These are phyloP conservation scores for Berkeleyomyces rouxiae DNA, from an alignment of 2,329 filamentous ascomycete genomes.

Conservation along the genomic window DNA sequence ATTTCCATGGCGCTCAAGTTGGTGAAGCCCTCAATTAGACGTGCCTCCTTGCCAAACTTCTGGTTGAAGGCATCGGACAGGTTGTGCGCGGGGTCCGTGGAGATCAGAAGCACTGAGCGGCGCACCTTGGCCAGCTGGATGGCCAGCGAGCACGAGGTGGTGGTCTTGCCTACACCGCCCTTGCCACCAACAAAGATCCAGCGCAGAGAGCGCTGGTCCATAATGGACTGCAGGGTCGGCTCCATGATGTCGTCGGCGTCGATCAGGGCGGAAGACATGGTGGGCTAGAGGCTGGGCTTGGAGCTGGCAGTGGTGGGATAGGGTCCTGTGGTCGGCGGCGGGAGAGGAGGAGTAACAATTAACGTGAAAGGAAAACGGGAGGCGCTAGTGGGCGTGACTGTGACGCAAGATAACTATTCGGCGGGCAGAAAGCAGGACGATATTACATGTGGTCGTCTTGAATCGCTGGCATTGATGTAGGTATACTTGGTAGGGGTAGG, in stretches of 20 bases:
- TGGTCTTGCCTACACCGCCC: slow-evolving; percentile 96
- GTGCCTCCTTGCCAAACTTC: slow-evolving; percentile 97
- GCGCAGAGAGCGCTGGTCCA: slow-evolving; percentile 86
- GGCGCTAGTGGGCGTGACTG: no score
- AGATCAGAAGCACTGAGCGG: slow-evolving; percentile 92
- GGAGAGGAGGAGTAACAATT: neutral
- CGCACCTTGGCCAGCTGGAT: slow-evolving; percentile 93
- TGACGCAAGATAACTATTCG: no score
- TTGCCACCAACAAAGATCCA: slow-evolving; percentile 99
- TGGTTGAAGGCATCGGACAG: slow-evolving; percentile 94
- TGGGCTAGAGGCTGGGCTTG: slow-evolving; percentile 6
- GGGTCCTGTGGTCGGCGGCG: neutral
- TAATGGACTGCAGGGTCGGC: slow-evolving; percentile 81
- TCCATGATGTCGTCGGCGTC: slow-evolving; percentile 58
- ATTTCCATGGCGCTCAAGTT: slow-evolving; percentile 99
- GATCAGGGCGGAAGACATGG: slow-evolving; percentile 27
- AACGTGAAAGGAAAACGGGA: neutral
- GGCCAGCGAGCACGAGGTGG: slow-evolving; percentile 94
- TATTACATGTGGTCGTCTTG: no score
- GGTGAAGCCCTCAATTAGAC: slow-evolving; percentile 76
- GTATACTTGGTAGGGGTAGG: neutral
- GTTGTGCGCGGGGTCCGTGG: slow-evolving; percentile 96
- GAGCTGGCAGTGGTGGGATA: neutral
- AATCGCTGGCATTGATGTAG: no score
- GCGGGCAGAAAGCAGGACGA: no score